These are phyloP conservation scores for Lizonia empirigonia DNA, from an alignment of 2,329 filamentous ascomycete genomes.

Conservation along the genomic window DNA sequence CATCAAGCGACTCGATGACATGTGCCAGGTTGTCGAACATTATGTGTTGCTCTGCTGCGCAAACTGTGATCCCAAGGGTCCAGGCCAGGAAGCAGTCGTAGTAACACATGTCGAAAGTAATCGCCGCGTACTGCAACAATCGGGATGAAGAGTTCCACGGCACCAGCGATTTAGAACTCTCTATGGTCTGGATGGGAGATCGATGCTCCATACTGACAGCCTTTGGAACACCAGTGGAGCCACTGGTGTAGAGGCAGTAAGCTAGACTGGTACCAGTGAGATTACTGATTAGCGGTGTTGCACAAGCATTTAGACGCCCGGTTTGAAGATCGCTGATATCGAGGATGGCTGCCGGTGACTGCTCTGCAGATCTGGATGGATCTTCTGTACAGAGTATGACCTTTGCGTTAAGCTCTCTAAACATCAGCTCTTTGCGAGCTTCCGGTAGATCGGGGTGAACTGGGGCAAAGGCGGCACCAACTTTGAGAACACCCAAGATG, in stretches of 20 bases:
- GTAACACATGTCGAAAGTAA: constrained; percentile 55
- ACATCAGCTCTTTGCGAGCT: constrained; percentile 44
- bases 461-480: constrained; percentile 47
- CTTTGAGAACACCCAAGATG: constrained; percentile 49
- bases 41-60: constrained; percentile 45
- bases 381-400: constrained; percentile 29
- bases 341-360: constrained; percentile 19
- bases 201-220: constrained; percentile 52
- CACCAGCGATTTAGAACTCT: constrained; percentile 46
- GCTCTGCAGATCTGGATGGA: not conserved
- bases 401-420: constrained; percentile 42
- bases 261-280: constrained; percentile 42
- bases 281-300: constrained; percentile 34
- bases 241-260: constrained; percentile 53
- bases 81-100: constrained; percentile 55
- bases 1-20: constrained; percentile 43
- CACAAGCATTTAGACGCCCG: constrained; percentile 5
- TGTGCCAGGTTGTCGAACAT: constrained; percentile 49
- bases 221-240: constrained; percentile 53
- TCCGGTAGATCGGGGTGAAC: constrained; percentile 45
- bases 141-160: constrained; percentile 48
- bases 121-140: constrained; percentile 52
- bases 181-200: constrained; percentile 50
- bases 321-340: constrained; percentile 21
- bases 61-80: constrained; percentile 52